A percentile compares a stretch with the other conserved stretches of the same genome.
phyloP scores from a whole-genome alignment of 1,284 basidiomycete genomes.

The Ceratobasidium sp. region DNA sequence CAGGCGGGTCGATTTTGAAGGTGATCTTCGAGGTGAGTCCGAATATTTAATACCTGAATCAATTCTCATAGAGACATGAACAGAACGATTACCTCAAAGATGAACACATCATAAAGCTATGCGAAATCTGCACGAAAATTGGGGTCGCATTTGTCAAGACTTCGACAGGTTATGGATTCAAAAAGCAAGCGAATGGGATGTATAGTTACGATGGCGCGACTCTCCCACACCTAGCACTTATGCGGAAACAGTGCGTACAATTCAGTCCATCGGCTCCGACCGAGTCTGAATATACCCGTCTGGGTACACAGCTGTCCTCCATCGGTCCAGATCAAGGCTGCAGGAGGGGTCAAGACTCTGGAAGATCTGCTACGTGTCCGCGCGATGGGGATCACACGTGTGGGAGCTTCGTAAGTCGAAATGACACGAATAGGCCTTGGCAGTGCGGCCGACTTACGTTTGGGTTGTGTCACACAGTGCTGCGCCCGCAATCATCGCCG shows the following conservation, averaged over 20 bases:
- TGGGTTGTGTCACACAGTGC: conserved; percentile 37
- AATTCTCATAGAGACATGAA: neutral
- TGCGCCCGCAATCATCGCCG: conserved; percentile 46
- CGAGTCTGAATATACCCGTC: conserved; percentile 7
- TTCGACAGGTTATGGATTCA: conserved; percentile 49
- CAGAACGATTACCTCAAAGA: conserved; percentile 48
- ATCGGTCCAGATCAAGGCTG: conserved; percentile 48
- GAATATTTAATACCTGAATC: neutral
- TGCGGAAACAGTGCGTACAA: conserved; percentile 47
- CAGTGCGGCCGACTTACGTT: conserved; percentile 29
- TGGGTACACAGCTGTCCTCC: conserved; percentile 7
- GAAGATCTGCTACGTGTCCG: conserved; percentile 48
- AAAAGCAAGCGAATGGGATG: conserved; percentile 46
- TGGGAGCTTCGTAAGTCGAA: conserved; percentile 46
- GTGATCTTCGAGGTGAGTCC: conserved; percentile 48
- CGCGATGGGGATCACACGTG: conserved; percentile 47
- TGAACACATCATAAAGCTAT: conserved; percentile 48
- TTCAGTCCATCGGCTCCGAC: neutral
- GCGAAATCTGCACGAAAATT: conserved; percentile 47
- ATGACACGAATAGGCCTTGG: conserved; percentile 17
- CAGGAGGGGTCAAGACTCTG: conserved; percentile 48
- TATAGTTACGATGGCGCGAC: conserved; percentile 48
- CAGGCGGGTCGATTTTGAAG: conserved; percentile 47
- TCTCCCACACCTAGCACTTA: conserved; percentile 47
- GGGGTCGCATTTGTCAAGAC: conserved; percentile 49